These are phyloP conservation scores for Limtongozyma cylindracea DNA, from an alignment of 805 yeast genomes.

Conservation along the genomic window DNA sequence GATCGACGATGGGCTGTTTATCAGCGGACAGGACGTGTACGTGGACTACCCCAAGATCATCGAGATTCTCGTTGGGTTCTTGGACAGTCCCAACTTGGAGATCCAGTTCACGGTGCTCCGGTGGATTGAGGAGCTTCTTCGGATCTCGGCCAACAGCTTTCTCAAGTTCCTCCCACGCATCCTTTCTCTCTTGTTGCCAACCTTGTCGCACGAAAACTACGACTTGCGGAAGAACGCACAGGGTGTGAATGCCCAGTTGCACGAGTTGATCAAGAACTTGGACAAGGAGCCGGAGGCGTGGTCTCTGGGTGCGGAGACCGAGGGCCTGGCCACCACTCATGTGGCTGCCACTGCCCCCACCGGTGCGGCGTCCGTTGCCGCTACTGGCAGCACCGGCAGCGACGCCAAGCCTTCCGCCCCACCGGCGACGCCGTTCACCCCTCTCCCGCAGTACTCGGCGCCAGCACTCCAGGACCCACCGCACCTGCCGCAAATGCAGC, in stretches of 20 bases:
- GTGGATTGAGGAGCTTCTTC: constrained; percentile 60
- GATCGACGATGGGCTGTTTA: constrained; percentile 6
- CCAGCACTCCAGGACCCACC: too few relatives aligned
- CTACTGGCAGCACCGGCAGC: too few relatives aligned
- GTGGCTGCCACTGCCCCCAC: too few relatives aligned
- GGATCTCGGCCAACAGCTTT: constrained; percentile 53
- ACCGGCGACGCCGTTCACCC: too few relatives aligned
- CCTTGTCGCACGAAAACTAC: constrained; percentile 10
- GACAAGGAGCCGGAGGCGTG: constrained; percentile 2
- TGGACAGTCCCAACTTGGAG: constrained; percentile 25
- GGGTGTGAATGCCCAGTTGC: constrained; percentile 11
- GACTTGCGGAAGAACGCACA: constrained; percentile 12
- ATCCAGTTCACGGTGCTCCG: constrained; percentile 57
- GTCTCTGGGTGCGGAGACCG: constrained; percentile 13
- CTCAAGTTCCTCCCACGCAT: constrained; percentile 52
- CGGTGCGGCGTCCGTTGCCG: too few relatives aligned
- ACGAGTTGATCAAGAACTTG: constrained; percentile 6
- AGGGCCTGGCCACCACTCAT: too few relatives aligned
- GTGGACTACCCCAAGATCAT: constrained; percentile 63
- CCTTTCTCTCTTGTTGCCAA: constrained; percentile 32
- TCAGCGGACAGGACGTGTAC: constrained; percentile 44
- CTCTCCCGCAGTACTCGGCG: too few relatives aligned
- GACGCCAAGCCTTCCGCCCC: too few relatives aligned
- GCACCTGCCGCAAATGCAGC: too few relatives aligned
- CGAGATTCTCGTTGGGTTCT: constrained; percentile 56